Percentiles rank a stretch among this genome's conserved stretches.
These are phyloP conservation scores for Clarireedia hainanense DNA, from an alignment of 2,329 filamentous ascomycete species.

Conservation along the genomic window DNA sequence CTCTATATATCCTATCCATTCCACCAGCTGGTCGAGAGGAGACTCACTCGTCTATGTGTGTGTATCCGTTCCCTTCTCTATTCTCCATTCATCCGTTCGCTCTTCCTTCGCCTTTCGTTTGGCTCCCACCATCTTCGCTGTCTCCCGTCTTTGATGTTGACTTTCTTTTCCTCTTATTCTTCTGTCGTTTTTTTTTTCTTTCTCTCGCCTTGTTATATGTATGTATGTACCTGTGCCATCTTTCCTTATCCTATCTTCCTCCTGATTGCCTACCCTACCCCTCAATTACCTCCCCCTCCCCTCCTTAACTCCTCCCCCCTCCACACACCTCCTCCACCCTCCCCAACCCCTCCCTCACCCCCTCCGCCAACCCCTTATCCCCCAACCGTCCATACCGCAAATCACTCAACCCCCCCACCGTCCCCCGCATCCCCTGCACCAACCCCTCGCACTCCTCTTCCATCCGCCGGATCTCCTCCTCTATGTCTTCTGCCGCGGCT, in stretches of 20 bases:
- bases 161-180: no score
- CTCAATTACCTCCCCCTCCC: background rate
- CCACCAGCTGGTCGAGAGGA: no score
- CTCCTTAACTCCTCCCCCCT: background rate
- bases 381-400: slow-evolving; percentile 71
- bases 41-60: no score
- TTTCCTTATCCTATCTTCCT: no score
- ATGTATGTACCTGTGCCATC: no score
- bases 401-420: slow-evolving; percentile 69
- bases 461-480: slow-evolving; percentile 58
- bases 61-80: no score
- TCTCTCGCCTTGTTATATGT: no score
- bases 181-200: background rate
- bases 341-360: slow-evolving; percentile 34
- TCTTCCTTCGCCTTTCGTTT: no score
- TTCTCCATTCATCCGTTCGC: no score
- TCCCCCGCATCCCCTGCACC: slow-evolving; percentile 53
- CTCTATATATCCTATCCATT: no score
- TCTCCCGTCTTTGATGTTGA: no score
- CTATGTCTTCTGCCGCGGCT: slow-evolving; percentile 54
- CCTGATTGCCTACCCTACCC: background rate
- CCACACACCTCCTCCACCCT: background rate
- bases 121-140: no score
- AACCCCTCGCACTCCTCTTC: slow-evolving; percentile 56
- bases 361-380: slow-evolving; percentile 53